Evolutionary conservation across 2,329 filamentous ascomycete species (phyloP), one percentile per base, ranked within the genome.

Genomic region (Clonostachys byssicola): DNA sequence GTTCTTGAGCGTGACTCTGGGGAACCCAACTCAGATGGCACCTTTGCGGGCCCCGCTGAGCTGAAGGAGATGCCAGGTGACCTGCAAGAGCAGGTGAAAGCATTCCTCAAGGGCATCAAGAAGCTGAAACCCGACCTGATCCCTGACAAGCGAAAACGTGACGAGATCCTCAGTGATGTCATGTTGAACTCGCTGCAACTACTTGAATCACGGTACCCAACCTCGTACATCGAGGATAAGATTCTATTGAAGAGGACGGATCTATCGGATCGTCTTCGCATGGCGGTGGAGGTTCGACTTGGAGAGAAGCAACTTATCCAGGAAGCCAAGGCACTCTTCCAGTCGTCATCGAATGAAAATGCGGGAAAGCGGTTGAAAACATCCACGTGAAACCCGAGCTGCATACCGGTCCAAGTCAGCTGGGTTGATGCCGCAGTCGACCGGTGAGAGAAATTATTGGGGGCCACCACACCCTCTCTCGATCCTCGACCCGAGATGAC

Each of bases 251-350:
- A 57, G 12, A 48, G 48, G 3, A 50, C 55, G 6, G 53, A 53
- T 13, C 48, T 72, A 7, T 51, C 52, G 4, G 56, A 66, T 33
- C 67, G 76, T 44, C 62, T 63, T 13, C 70, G 66, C 40, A 87
- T 88, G 82, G 88, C 88, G 0, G 58, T 83, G 18, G 69, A 78
- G 44, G 85, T 91, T 35, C 78, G 88, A 49, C 65, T 84, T 4
- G 88, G 88, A 13, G 88, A 92, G 65, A 90, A 90, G 62, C 74
- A 75, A 54, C 70, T 92, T 6, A 60, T 91, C 20, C 65, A 72
- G 47, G 74, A 81, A 56, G 72, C 82, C 2, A 71, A 77, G 49
- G 54, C 51, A 12, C 55, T 65, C 13, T 52, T 65, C 43, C 64
- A 62, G 52, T 60, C 39, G 23, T 23, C 40, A 16, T 12, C 42